A percentile compares a stretch with the other conserved stretches of the same genome.
Evolutionary conservation across 768 basidiomycete species (phyloP).

Genomic region (Cystofilobasidium bisporidii): DNA sequence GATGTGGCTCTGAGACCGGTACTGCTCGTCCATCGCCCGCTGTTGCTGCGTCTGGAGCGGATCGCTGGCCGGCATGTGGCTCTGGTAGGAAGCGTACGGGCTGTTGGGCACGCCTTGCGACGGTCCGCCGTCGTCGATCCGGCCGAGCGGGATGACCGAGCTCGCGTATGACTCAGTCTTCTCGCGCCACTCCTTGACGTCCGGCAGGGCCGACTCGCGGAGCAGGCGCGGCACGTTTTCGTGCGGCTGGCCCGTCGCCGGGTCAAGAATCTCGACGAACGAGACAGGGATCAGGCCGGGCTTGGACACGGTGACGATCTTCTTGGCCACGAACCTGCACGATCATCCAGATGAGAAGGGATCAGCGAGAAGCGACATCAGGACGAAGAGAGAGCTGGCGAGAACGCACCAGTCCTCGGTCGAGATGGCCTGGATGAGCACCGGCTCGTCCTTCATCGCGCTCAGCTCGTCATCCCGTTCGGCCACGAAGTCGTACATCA

Average conservation of each 20-base stretch:
- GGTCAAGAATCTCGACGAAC: conserved; percentile 94
- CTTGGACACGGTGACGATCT: conserved; percentile 85
- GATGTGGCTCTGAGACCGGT: conserved; percentile 28
- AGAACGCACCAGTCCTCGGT: conserved; percentile 87
- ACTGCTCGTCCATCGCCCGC: conserved; percentile 20
- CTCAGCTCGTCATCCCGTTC: conserved; percentile 94
- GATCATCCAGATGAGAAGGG: neutral
- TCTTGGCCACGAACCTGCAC: conserved; percentile 83
- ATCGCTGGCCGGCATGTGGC: conserved; percentile 21
- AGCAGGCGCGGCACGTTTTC: conserved; percentile 67
- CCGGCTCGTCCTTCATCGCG: conserved; percentile 82
- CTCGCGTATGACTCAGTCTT: conserved; percentile 92
- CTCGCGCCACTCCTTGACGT: conserved; percentile 98
- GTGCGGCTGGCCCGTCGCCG: conserved; percentile 68
- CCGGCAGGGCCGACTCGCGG: conserved; percentile 77
- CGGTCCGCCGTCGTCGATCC: conserved; percentile 52
- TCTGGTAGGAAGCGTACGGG: conserved; percentile 39
- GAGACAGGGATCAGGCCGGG: conserved; percentile 95
- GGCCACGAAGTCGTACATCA: conserved; percentile 89
- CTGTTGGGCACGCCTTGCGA: conserved; percentile 44
- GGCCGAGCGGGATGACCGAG: conserved; percentile 86
- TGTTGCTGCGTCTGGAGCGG: conserved; percentile 18
- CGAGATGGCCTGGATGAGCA: conserved; percentile 97
- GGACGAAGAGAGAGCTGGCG: no score
- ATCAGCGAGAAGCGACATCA: no score